Base-by-base conservation (phyloP, 768 basidiomycete genomes). In the Auricularia cornea region DNA sequence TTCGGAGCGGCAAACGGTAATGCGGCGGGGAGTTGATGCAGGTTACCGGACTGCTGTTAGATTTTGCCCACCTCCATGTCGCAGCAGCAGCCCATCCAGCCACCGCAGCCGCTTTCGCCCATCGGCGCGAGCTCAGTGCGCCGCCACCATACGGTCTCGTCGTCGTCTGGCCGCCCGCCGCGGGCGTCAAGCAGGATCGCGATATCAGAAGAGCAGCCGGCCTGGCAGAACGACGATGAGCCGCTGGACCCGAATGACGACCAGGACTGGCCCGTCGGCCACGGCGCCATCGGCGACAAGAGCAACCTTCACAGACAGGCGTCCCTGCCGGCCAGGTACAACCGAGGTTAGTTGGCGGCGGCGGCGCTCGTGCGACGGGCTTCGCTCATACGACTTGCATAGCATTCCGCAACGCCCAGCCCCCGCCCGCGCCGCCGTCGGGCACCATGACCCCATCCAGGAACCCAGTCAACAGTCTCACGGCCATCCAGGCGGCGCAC, bases 201-300 rank as follows among this genome's bases (percentile, higher is more conserved):
- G 38, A 86, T 88, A 65, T 84, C 84, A 56, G 89, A 90, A 69
- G 89, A 90, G 72, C 74, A 78, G 11, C 80, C 84, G 70, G 79
- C 81, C 57, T 80, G 81, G 66, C 79, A 81, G 52, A 76, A 75
- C 52, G 88, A 84, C 83, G 84, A 84, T 71, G 87, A 92, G 70
- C 89, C 90, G 69, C 79, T 83, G 54, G 89, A 90, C 65, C 88
- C 84, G 69, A 81, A 89, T 63, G 89, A 90, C 71, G 70, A 68
- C 51, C 90, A 90, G 90, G 60, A 62, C 30, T 59, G 62, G 20
- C 85, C 87, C 32, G 88, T 88, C 35, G 85, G 86, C 28, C 84
- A 90, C 60, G 90, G 90, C 44, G 89, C 88, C 54, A 90, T 92
- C 30, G 90, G 90, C 59, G 90, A 92, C 75, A 90, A 90, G 74